phyloP scores from a whole-genome alignment of 2,329 filamentous ascomycete genomes.

The Chaetomiaceae sp. region DNA sequence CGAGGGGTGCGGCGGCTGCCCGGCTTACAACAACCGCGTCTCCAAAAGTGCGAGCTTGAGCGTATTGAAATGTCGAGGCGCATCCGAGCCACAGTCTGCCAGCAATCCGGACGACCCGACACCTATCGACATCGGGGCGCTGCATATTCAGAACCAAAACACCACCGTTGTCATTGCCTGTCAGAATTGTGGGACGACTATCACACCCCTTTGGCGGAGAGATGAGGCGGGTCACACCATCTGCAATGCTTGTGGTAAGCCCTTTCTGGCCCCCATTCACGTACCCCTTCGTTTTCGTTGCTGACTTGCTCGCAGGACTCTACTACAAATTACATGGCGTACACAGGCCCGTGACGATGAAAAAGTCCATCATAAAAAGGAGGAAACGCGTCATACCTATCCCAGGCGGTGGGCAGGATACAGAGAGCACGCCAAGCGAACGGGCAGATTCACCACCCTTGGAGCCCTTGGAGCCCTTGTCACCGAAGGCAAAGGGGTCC shows the following conservation, averaged over 20 bases:
- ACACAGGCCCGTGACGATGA: conserved; percentile 95
- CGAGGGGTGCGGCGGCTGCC: conserved; percentile 91
- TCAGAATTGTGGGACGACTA: conserved; percentile 94
- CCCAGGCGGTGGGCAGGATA: conserved; percentile 42
- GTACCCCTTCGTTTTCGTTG: conserved; percentile 2
- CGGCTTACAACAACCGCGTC: conserved; percentile 94
- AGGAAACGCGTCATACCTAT: conserved; percentile 91
- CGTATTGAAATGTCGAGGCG: conserved; percentile 44
- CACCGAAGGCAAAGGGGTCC: conserved; percentile 46
- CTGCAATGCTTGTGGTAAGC: conserved; percentile 92
- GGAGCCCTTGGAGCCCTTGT: conserved; percentile 29
- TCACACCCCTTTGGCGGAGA: conserved; percentile 91
- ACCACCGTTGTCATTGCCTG: conserved; percentile 78
- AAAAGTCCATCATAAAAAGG: conserved; percentile 94
- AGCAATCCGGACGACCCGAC: conserved; percentile 34
- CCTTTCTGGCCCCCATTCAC: not conserved
- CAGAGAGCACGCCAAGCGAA: conserved; percentile 43
- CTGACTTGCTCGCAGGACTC: conserved; percentile 55
- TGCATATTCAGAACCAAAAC: conserved; percentile 41
- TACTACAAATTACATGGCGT: conserved; percentile 96
- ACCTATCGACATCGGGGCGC: conserved; percentile 46
- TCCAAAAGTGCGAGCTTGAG: conserved; percentile 77
- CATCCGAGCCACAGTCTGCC: conserved; percentile 25
- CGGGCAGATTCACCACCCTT: conserved; percentile 41
- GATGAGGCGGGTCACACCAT: conserved; percentile 95